phyloP scores from a whole-genome alignment of 768 basidiomycete species.

The Suillus subalutaceus region DNA sequence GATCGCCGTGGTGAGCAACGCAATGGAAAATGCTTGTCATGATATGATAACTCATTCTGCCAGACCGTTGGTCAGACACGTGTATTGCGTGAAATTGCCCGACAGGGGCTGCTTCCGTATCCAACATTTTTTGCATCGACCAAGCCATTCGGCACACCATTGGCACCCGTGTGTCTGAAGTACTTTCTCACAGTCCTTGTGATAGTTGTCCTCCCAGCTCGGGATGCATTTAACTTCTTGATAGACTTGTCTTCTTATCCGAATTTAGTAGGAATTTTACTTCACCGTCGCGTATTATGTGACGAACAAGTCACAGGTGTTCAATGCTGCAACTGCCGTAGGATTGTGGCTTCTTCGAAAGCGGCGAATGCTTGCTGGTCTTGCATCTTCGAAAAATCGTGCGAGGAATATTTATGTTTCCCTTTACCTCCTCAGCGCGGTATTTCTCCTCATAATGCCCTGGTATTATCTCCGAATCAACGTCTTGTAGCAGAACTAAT shows the following conservation, averaged over 20 bases:
- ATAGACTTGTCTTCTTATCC: constrained; percentile 44
- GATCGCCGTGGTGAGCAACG: constrained; percentile 5
- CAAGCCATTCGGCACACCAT: constrained; percentile 51
- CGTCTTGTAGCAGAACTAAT: not conserved
- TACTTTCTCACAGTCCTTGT: constrained; percentile 43
- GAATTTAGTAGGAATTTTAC: constrained; percentile 34
- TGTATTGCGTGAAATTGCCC: constrained; percentile 51
- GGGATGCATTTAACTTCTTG: constrained; percentile 47
- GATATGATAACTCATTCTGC: not conserved
- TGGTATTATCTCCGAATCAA: constrained; percentile 22
- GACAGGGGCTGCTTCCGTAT: constrained; percentile 57
- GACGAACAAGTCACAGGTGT: constrained; percentile 20
- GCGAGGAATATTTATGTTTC: constrained; percentile 25
- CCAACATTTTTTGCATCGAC: constrained; percentile 50
- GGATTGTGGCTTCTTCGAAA: constrained; percentile 36
- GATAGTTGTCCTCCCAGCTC: constrained; percentile 44
- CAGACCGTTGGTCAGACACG: constrained; percentile 45
- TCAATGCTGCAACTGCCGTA: constrained; percentile 29
- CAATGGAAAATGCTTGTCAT: not conserved
- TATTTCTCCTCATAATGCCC: constrained; percentile 38
- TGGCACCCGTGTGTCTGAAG: constrained; percentile 44
- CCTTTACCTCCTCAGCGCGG: constrained; percentile 22
- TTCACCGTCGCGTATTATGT: constrained; percentile 13
- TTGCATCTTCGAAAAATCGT: constrained; percentile 23
- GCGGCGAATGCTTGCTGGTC: constrained; percentile 26